Percentiles rank a stretch among this genome's conserved stretches.
phyloP scores from a whole-genome alignment of 2,329 filamentous ascomycete species.

The Sporothrix pallida region DNA sequence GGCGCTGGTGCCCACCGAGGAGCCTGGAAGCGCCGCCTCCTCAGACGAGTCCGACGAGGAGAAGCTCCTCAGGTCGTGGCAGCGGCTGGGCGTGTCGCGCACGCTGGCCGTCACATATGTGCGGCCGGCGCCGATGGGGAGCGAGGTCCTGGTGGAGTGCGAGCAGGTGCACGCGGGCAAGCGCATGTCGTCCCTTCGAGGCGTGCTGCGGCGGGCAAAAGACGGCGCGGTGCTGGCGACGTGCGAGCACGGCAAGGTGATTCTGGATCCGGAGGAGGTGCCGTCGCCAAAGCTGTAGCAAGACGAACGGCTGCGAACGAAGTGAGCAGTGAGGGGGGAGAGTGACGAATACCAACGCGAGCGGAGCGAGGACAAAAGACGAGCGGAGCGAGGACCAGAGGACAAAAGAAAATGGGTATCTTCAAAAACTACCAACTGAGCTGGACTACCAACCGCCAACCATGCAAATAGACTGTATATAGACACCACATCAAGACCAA shows the following conservation, averaged over 20 bases:
- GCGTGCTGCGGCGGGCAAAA: constrained; percentile 59
- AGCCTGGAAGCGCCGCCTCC: not conserved
- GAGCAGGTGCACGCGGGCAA: constrained; percentile 64
- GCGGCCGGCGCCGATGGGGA: constrained; percentile 62
- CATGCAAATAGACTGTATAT: not conserved
- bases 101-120: constrained; percentile 72
- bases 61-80: constrained; percentile 50
- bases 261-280: constrained; percentile 54
- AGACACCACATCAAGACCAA: not conserved
- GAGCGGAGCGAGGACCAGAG: too few species aligned
- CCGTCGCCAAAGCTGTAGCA: not conserved
- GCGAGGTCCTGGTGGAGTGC: constrained; percentile 59
- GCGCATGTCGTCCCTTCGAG: constrained; percentile 59
- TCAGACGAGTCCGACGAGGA: not conserved
- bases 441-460: too few species aligned
- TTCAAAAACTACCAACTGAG: not conserved
- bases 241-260: constrained; percentile 70
- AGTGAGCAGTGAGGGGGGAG: not conserved
- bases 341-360: not conserved
- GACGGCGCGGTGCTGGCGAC: constrained; percentile 61
- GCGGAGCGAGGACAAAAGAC: not conserved
- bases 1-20: constrained; percentile 53
- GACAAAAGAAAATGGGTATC: constrained; percentile 6
- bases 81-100: constrained; percentile 66
- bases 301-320: not conserved